These are phyloP conservation scores for Phoma herbarum DNA, from an alignment of 2,329 filamentous ascomycete species.

Conservation along the genomic window DNA sequence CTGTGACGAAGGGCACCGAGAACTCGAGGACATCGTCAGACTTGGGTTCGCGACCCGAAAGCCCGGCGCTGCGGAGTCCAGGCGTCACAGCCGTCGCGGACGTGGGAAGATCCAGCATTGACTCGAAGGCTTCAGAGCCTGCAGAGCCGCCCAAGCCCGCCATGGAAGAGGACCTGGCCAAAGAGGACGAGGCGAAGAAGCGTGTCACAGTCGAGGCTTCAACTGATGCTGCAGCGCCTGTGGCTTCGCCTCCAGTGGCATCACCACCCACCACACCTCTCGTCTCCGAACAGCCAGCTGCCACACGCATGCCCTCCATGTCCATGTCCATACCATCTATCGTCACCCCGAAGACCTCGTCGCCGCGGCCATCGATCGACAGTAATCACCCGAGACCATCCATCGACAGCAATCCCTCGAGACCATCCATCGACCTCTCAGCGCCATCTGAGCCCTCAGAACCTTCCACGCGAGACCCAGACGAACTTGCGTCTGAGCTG, in stretches of 20 bases:
- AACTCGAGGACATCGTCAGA: constrained; percentile 61
- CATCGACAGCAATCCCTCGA: constrained; percentile 43
- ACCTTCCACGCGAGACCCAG: constrained; percentile 34
- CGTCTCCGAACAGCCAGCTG: constrained; percentile 50
- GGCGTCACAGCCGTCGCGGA: constrained; percentile 34
- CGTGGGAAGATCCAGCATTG: constrained; percentile 56
- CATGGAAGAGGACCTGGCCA: constrained; percentile 27
- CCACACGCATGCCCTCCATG: constrained; percentile 40
- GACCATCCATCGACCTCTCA: constrained; percentile 41
- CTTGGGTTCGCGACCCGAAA: constrained; percentile 62
- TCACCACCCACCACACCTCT: constrained; percentile 28
- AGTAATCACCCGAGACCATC: constrained; percentile 44
- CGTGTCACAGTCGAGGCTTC: constrained; percentile 36
- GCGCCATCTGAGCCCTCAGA: constrained; percentile 47
- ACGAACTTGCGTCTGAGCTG: constrained; percentile 55
- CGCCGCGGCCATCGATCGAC: constrained; percentile 47
- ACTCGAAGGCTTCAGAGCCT: constrained; percentile 51
- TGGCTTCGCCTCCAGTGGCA: constrained; percentile 15
- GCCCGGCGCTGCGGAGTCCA: constrained; percentile 55
- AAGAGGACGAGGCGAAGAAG: constrained; percentile 23
- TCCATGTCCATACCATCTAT: constrained; percentile 47
- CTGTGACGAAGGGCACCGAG: constrained; percentile 77
- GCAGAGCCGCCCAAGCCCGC: constrained; percentile 23
- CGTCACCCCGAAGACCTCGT: constrained; percentile 38
- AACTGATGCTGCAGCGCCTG: constrained; percentile 32